phyloP scores from a whole-genome alignment of 345 rosid genomes.

The Pistacia atlantica region DNA sequence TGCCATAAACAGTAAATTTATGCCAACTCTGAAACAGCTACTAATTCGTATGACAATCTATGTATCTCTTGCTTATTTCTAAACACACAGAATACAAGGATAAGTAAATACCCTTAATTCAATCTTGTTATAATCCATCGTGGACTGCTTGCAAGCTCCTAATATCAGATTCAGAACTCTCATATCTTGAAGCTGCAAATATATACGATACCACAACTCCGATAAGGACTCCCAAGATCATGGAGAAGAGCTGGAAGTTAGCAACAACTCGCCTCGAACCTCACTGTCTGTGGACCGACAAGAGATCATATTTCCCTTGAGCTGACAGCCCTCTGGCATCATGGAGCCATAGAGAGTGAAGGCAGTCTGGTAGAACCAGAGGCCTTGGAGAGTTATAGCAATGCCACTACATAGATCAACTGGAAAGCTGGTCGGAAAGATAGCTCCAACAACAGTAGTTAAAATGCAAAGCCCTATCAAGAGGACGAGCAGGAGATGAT shows the following conservation, averaged over 20 bases:
- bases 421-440: conserved; percentile 79
- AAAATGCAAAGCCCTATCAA: conserved; percentile 71
- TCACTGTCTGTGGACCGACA: conserved; percentile 57
- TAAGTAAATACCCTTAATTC: conserved; percentile 13
- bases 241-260: conserved; percentile 72
- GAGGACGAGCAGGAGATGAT: conserved; percentile 88
- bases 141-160: conserved; percentile 26
- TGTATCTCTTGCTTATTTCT: neutral
- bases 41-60: too few species aligned
- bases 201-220: conserved; percentile 60
- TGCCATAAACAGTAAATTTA: neutral
- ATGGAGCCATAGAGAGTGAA: conserved; percentile 91
- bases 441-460: conserved; percentile 67
- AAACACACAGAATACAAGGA: neutral
- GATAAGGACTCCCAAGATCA: conserved; percentile 64
- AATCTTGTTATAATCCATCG: conserved; percentile 25
- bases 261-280: conserved; percentile 88
- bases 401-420: conserved; percentile 71
- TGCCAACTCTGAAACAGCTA: neutral
- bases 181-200: conserved; percentile 62
- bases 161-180: conserved; percentile 26
- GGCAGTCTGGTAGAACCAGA: conserved; percentile 98
- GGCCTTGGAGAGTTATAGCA: conserved; percentile 89
- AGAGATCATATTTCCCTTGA: conserved; percentile 42
- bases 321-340: conserved; percentile 83